Evolutionary conservation across 148 eudicot species (phyloP), one percentile per base, ranked within the genome.

Genomic region (Diospyros kaki): DNA sequence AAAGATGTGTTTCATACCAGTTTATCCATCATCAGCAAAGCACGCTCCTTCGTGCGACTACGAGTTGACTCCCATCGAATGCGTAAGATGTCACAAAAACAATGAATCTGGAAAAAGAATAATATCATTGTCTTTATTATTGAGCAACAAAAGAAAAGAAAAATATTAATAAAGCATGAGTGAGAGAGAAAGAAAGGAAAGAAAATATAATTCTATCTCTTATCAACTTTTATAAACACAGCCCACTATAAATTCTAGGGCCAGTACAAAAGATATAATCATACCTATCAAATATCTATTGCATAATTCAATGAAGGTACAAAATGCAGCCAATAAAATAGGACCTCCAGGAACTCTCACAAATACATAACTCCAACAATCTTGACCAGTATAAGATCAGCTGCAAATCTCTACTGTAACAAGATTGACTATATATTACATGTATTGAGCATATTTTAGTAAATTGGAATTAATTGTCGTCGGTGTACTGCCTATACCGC

Each of bases 31-130:
- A 93, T 88, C 87, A 93, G 38, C 81, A 95, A 79, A 38, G 99
- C 88, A 68, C 99, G 98, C 74, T 95, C 97, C 81, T 91, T 93
- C 59, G 99, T 95, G 73, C 94, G 91, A 76, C 88, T 83, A 81
- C 99, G 99, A 73, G 84, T 82, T 68, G 97, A 87, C 71, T 95
- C 99, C 99, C 98, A 95, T 68, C 91, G 88, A 53, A 95, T 76
- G 70, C 99, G 97, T 67, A 95, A 85, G 65, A 95, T 73, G 80
- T 87, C 84, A 84, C 96, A 93, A 64, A 87, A 89, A 80, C 77
- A 80, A 58, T 73, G 86, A 68, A 91, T 83, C 97, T 93, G 87
- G 28, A 66, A 81, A 59, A 18, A 58, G 51, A 6, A 64, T 52
- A 17, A 51, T 39, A 9, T 39, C 60, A 48, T 48, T 28, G 28